Percentiles rank a stretch among this genome's conserved stretches.
phyloP scores from a whole-genome alignment of 129 eudicot species.

The Flaveria linearis region DNA sequence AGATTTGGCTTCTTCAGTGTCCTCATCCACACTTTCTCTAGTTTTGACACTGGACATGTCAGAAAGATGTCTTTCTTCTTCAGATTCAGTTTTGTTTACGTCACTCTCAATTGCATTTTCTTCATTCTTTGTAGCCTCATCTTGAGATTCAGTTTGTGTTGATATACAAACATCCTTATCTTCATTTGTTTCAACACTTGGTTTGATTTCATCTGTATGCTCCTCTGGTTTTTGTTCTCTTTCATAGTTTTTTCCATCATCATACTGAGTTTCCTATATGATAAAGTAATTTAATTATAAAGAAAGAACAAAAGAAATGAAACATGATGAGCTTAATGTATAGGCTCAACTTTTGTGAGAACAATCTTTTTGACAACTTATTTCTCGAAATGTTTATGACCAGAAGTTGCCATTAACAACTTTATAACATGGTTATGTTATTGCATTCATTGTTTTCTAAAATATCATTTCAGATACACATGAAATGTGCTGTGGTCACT shows the following conservation, averaged over 20 bases:
- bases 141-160: slow-evolving; percentile 10
- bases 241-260: slow-evolving; percentile 10
- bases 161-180: slow-evolving; percentile 29
- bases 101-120: slow-evolving; percentile 14
- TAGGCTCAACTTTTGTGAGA: slow-evolving; percentile 1
- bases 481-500: no score
- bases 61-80: slow-evolving; percentile 1
- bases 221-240: slow-evolving; percentile 31
- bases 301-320: neutral
- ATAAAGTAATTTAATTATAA: neutral
- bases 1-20: slow-evolving; percentile 20
- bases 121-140: slow-evolving; percentile 15
- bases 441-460: no score
- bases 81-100: slow-evolving; percentile 3
- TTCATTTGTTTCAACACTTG: slow-evolving; percentile 11
- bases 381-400: neutral
- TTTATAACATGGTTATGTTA: no score
- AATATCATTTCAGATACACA: no score
- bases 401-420: neutral
- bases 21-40: neutral
- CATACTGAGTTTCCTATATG: slow-evolving; percentile 27
- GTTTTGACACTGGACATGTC: neutral
- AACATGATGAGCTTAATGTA: neutral
- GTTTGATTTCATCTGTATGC: slow-evolving; percentile 24
- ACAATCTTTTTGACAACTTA: slow-evolving; percentile 16